phyloP scores from a whole-genome alignment of 2,329 filamentous ascomycete genomes.

The Cercospora janseana region DNA sequence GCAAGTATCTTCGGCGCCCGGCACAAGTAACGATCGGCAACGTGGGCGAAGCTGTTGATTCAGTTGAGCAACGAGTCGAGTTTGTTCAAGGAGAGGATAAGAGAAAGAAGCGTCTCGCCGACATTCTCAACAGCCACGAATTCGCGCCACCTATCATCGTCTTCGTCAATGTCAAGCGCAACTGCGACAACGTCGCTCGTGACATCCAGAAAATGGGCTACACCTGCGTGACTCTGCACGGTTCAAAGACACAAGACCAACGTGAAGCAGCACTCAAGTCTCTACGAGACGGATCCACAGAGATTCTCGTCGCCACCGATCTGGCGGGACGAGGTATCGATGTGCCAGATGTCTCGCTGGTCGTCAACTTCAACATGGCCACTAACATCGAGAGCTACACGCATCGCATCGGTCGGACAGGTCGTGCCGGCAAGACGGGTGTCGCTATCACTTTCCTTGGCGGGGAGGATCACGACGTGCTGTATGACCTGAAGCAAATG shows the following conservation, averaged over 20 bases:
- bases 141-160: slow-evolving; percentile 93
- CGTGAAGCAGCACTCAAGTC: slow-evolving; percentile 86
- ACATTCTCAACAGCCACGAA: slow-evolving; percentile 77
- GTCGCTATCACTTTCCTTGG: slow-evolving; percentile 94
- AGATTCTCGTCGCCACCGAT: slow-evolving; percentile 93
- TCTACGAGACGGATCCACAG: slow-evolving; percentile 74
- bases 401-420: slow-evolving; percentile 93
- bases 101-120: slow-evolving; percentile 89
- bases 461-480: slow-evolving; percentile 80
- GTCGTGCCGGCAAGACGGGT: slow-evolving; percentile 95
- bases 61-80: slow-evolving; percentile 95
- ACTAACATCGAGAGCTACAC: slow-evolving; percentile 90
- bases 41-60: slow-evolving; percentile 91
- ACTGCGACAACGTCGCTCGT: slow-evolving; percentile 90
- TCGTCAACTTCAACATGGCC: slow-evolving; percentile 99
- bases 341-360: slow-evolving; percentile 86
- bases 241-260: slow-evolving; percentile 96
- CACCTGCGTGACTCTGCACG: slow-evolving; percentile 85
- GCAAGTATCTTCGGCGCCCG: slow-evolving; percentile 89
- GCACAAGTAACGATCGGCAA: slow-evolving; percentile 95
- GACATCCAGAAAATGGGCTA: slow-evolving; percentile 95
- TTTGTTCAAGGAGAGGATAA: slow-evolving; percentile 89
- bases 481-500: slow-evolving; percentile 94
- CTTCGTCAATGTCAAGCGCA: slow-evolving; percentile 99
- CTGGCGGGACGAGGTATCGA: slow-evolving; percentile 96